Base-by-base conservation (phyloP, 192 early-diverging fungal species). In the Chytriomyces sp. region DNA sequence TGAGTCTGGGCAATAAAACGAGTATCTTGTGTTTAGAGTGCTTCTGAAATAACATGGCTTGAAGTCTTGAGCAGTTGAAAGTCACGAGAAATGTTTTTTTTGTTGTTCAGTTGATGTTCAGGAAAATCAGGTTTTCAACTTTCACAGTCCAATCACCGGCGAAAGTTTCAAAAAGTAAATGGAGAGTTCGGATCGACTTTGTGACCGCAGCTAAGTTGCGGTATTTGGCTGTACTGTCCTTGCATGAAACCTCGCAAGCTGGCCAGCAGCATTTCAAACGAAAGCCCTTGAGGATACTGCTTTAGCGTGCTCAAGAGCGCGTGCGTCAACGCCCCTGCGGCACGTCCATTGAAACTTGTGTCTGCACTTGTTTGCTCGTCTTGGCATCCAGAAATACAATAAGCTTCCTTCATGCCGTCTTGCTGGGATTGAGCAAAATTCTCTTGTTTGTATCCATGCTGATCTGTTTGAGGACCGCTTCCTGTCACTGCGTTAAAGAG, bases 171-270 rank as follows among this genome's bases (percentile, higher is more conserved):
- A 50, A 80, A 11, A 61, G 28, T 23, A 46, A 80, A 78, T 10
- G 59, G 49, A 16, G 68, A 45, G 7, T 89, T 79, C 86, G 91
- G 86, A 79, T 92, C 86, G 83, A 92, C 87, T 45, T 82, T 76
- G 16, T 85, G 83, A n/a, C 90, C 90, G 13, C 89, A 85, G 67
- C 87, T 88, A 61, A 96, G 85, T 81, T 96, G 95, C 10, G 95
- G 95, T 76, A 92, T 87, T 81, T 96, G 94, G 7, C 77, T 80
- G 75, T 94, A 95, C 67, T 87, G 86, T 47, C 85, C 84, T 24
- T 69, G 76, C 73, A 96, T 82, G 62, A 93, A 89, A 4, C 82
- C 81, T 62, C 93, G 88, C 53, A 94, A 84, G 43, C 80, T 85
- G 73, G 90, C 89, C 60, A 95, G 80, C 7, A 96, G 71, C 81